Evolutionary conservation across 768 basidiomycete genomes (phyloP), one percentile per base, ranked within the genome.

Genomic region (Hygrophoropsis aurantiaca): DNA sequence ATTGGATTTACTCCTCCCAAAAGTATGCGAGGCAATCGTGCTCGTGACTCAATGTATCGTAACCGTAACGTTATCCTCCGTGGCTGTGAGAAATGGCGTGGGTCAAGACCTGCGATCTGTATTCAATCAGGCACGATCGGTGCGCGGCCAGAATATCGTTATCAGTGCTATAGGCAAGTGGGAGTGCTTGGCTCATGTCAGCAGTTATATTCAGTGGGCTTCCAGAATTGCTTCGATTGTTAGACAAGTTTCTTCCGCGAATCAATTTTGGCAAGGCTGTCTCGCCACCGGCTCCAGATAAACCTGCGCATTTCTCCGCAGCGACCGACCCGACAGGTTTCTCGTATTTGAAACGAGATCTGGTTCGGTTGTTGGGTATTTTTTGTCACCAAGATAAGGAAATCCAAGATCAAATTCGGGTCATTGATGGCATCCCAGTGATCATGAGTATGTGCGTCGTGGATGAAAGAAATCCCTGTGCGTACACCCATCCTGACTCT

Each of bases 401-500:
- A 24, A 81, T 85, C 34, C 93, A 94, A 60, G 88, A 95, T 64
- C 78, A 82, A 8, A 75, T 85, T 33, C 77, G 93, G 40, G 65
- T 65, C 27, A 81, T 76, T 52, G 86, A 80, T 19, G 93, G 93
- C 38, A 81, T 97, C 49, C 77, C 84, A 42, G 78, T 91, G 38
- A 76, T 95, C 15, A 83, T 97, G 80, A 88, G 87, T 59, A 74
- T 94, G 68, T 94, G 92, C 64, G 89, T 90, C 15, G 73, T 92
- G 21, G 94, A 97, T 62, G 93, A 94, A 57, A 71, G 85, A 47
- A 97, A 94, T 66, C 94, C 94, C 32, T 94, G 94, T 95, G 64
- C 68, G 93, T 81, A 16, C 13, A 6, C 7, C 6, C 36, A 16
- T 38, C 36, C 16, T 7, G 6, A n/a, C 16, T n/a, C 7, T 38